Conservation (phyloP, 495 filamentous ascomycete genomes). For the Delitschia confertaspora region DNA sequence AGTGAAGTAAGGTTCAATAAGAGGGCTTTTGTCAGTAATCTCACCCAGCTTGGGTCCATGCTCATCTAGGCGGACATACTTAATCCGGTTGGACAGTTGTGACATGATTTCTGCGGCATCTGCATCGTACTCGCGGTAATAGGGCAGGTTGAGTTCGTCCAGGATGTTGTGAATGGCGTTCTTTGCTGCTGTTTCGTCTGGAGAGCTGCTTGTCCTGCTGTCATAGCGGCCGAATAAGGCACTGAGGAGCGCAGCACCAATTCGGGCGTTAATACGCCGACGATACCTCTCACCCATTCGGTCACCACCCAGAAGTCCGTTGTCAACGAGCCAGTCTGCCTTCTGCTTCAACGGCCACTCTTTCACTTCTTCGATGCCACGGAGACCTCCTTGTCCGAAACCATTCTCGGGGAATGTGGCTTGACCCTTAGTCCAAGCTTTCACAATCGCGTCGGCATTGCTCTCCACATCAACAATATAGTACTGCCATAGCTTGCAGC, state of each 20-base stretch:
- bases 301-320: constrained; percentile 60
- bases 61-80: constrained; percentile 83
- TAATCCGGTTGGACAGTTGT: constrained; percentile 87
- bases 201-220: constrained; percentile 25
- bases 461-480: constrained; percentile 73
- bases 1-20: constrained; percentile 97
- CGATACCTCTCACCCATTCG: constrained; percentile 69
- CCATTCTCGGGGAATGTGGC: constrained; percentile 40
- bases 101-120: constrained; percentile 77
- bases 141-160: constrained; percentile 75
- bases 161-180: constrained; percentile 45
- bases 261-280: constrained; percentile 54
- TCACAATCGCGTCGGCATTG: constrained; percentile 57
- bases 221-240: constrained; percentile 61
- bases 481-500: constrained; percentile 82
- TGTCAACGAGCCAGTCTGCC: constrained; percentile 49
- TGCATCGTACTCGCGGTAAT: constrained; percentile 82
- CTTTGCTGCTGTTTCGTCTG: constrained; percentile 30
- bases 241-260: constrained; percentile 61
- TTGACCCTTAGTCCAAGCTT: constrained; percentile 58
- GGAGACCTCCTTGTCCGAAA: constrained; percentile 38
- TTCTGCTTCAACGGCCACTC: constrained; percentile 50
- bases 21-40: constrained; percentile 62
- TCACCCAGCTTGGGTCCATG: constrained; percentile 82
- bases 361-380: constrained; percentile 48